Conservation (phyloP, 768 basidiomycete species). For the Boletales sp. region DNA sequence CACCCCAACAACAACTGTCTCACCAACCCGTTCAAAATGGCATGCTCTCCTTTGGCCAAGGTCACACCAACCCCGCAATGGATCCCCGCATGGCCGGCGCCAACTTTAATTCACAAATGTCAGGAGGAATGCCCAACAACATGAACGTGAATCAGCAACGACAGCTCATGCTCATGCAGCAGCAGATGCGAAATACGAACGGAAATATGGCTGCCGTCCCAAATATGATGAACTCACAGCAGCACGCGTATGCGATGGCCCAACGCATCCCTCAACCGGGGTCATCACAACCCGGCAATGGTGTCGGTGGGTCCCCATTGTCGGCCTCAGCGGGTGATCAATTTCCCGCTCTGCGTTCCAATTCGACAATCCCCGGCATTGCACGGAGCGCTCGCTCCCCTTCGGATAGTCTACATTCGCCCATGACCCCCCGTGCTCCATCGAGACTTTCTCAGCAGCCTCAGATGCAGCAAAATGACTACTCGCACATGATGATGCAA, state of each 20-base stretch:
- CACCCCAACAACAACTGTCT: conserved; percentile 19
- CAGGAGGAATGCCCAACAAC: conserved; percentile 24
- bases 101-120: conserved; percentile 28
- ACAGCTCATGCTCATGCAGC: conserved; percentile 41
- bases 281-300: conserved; percentile 26
- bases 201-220: conserved; percentile 23
- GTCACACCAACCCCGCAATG: conserved; percentile 21
- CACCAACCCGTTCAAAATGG: conserved; percentile 28
- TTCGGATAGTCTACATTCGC: conserved; percentile 54
- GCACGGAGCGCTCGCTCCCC: conserved; percentile 73
- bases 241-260: conserved; percentile 36
- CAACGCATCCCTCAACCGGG: conserved; percentile 44
- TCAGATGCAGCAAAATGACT: conserved; percentile 47
- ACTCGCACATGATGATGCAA: conserved; percentile 36
- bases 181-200: conserved; percentile 28
- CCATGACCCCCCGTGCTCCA: conserved; percentile 37
- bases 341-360: conserved; percentile 54
- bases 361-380: conserved; percentile 65
- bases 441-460: conserved; percentile 38
- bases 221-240: conserved; percentile 33
- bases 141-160: conserved; percentile 41
- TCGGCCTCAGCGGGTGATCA: conserved; percentile 37
- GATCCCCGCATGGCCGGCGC: conserved; percentile 30
- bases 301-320: conserved; percentile 40
- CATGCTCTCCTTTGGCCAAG: conserved; percentile 30